Evolutionary conservation across 352 stramenopile species (phyloP).

Genomic region (Pythium monospermum): DNA sequence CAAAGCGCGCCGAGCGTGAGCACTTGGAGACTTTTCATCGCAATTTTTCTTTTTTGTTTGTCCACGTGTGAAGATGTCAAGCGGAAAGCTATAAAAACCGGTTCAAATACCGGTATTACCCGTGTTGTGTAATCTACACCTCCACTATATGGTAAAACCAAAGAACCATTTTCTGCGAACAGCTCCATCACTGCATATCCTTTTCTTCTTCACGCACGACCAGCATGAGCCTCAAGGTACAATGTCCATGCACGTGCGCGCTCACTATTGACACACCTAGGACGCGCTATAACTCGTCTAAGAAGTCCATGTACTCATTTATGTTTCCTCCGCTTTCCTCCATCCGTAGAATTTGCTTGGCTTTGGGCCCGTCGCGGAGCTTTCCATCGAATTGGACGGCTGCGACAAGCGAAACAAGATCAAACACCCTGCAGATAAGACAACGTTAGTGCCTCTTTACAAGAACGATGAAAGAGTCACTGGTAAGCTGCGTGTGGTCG

Average conservation of each 20-base stretch:
- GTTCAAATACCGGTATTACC: slow-evolving; percentile 8
- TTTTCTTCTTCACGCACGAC: background rate
- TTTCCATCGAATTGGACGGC: slow-evolving; percentile 36
- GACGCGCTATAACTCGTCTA: background rate
- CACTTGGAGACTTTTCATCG: slow-evolving; percentile 9
- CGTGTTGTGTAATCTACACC: background rate
- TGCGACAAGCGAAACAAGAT: slow-evolving; percentile 24
- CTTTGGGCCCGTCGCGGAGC: slow-evolving; percentile 40
- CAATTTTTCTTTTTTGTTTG: background rate
- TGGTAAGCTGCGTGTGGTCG: slow-evolving; percentile 55
- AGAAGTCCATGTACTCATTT: too few relatives aligned
- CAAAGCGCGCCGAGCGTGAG: slow-evolving; percentile 8
- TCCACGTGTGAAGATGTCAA: slow-evolving; percentile 16
- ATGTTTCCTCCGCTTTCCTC: background rate
- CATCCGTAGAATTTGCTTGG: slow-evolving; percentile 63
- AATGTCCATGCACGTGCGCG: background rate
- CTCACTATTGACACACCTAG: background rate
- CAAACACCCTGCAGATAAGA: slow-evolving; percentile 24
- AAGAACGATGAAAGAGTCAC: slow-evolving; percentile 48
- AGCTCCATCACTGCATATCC: too few relatives aligned
- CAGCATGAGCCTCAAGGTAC: slow-evolving; percentile 22
- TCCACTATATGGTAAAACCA: background rate
- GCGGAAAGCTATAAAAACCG: too few relatives aligned
- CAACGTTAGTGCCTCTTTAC: slow-evolving; percentile 47
- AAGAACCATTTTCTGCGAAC: background rate